Evolutionary conservation across 176 grass and related monocot species (phyloP).

Genomic region (Dendrocalamus sinicus): DNA sequence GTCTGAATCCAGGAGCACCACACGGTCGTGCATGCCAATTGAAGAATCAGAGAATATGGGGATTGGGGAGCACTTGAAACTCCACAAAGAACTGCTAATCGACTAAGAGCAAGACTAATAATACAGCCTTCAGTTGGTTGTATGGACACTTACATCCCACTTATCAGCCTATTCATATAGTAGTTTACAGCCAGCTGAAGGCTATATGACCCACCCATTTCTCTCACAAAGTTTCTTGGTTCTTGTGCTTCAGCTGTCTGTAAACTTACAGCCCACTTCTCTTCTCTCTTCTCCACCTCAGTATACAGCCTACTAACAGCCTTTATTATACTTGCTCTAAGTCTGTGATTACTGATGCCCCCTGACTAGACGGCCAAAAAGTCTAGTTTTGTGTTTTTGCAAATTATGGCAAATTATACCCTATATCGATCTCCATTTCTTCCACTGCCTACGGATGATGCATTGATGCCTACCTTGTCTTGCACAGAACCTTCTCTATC

Average conservation of each 20-base stretch:
- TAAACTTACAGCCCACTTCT: too few species aligned
- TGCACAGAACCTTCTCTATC: not conserved
- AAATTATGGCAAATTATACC: constrained; percentile 7
- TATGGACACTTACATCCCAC: too few species aligned
- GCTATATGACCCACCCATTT: too few species aligned
- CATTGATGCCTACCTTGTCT: not conserved
- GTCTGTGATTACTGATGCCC: constrained; percentile 27
- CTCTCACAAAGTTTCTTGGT: too few species aligned
- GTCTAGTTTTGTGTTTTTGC: not conserved
- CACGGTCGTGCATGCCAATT: constrained; percentile 45
- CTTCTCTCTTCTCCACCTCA: too few species aligned
- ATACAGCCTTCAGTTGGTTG: too few species aligned
- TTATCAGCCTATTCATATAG: too few species aligned
- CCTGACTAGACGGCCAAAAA: constrained; percentile 50
- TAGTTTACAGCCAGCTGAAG: too few species aligned
- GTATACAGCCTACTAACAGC: too few species aligned
- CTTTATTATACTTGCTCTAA: too few species aligned
- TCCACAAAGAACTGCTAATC: not conserved
- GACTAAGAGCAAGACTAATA: too few species aligned
- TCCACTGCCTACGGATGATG: not conserved
- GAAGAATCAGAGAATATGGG: constrained; percentile 37
- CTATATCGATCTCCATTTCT: not conserved
- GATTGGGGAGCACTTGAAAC: constrained; percentile 29
- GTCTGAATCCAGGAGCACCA: constrained; percentile 48
- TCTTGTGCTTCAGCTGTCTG: too few species aligned